Base-by-base conservation (phyloP, 805 yeast species). In the Lipomyces yamadae region DNA sequence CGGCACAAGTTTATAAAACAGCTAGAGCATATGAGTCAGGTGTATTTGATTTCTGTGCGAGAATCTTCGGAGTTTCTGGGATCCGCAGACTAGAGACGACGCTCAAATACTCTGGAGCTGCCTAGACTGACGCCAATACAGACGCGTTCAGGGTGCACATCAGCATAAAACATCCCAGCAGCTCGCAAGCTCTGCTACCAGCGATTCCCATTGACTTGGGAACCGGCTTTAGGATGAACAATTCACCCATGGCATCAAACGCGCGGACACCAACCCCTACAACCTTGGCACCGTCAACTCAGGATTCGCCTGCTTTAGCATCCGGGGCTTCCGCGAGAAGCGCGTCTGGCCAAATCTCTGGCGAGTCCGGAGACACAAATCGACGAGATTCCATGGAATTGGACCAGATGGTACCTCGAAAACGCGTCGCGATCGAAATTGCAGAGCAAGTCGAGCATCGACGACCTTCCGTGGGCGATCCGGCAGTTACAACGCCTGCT, bases 391-490 rank as follows among this genome's bases (percentile, higher is more conserved):
- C 70, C 11, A 37, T 65, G 55, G 70, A 67, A 42, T 30, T 67
- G 24, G 70, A 67, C 32, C 70, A 67, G 60, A 56, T 48, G 29
- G 29, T 48, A 56, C 70, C 70, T 13, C 55, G 70, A 13, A 67
- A 67, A 57, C 59, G 69, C 7, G 50, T 64, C 7, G 67, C 67
- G 10, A 56, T 63, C n/a, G 67, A 55, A 11, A 29, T 45, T 7
- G 42, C 54, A 11, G 45, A 11, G 13, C 45, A 45, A 8, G 24
- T 30, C 11, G 62, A 66, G 37, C 15, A 58, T 15, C 6, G 48
- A n/a, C 5, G 48, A 10, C n/a, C 24, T 15, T 18, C 15, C 24
- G 48, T 42, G 3, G 24, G 3, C n/a, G 48, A 42, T 42, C 24
- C 18, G 48, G 11, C 7, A 7, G 7, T 15, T 42, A 13, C 48